Conservation (phyloP, 1,139 yeast species). For the Meyerozyma athensensis region DNA sequence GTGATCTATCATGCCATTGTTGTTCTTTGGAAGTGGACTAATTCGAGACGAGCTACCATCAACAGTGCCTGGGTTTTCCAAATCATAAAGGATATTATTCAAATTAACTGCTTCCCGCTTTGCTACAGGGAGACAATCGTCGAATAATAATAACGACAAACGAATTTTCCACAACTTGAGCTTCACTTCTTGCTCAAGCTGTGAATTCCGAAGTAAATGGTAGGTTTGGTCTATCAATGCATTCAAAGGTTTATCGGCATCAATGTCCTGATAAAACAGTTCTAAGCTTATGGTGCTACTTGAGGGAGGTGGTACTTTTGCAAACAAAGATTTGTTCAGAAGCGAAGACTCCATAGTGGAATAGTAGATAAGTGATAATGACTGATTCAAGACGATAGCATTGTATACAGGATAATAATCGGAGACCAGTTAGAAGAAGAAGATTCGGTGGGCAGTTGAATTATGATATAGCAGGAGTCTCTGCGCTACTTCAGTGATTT, state of each 20-base stretch:
- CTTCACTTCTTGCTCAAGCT: constrained; percentile 9
- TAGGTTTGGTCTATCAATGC: constrained; percentile 15
- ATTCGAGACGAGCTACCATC: constrained; percentile 8
- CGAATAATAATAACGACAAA: constrained; percentile 27
- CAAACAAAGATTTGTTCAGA: background rate
- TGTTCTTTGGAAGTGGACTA: constrained; percentile 36
- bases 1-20: constrained; percentile 20
- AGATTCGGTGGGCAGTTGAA: too few relatives aligned
- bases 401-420: too few relatives aligned
- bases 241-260: background rate
- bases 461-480: too few relatives aligned
- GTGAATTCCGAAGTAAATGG: constrained; percentile 12
- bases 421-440: too few relatives aligned
- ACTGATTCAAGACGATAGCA: too few relatives aligned
- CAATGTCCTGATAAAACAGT: background rate
- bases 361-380: too few relatives aligned
- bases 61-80: constrained; percentile 21
- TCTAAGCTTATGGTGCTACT: background rate
- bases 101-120: constrained; percentile 35
- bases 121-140: constrained; percentile 26
- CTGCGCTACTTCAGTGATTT: too few relatives aligned
- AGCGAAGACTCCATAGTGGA: background rate
- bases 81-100: constrained; percentile 32
- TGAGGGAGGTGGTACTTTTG: background rate
- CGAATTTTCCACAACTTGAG: constrained; percentile 38